A percentile compares a stretch with the other conserved stretches of the same genome.
Evolutionary conservation across 768 basidiomycete genomes (phyloP).

Genomic region (Xerocomellus dryophilus): DNA sequence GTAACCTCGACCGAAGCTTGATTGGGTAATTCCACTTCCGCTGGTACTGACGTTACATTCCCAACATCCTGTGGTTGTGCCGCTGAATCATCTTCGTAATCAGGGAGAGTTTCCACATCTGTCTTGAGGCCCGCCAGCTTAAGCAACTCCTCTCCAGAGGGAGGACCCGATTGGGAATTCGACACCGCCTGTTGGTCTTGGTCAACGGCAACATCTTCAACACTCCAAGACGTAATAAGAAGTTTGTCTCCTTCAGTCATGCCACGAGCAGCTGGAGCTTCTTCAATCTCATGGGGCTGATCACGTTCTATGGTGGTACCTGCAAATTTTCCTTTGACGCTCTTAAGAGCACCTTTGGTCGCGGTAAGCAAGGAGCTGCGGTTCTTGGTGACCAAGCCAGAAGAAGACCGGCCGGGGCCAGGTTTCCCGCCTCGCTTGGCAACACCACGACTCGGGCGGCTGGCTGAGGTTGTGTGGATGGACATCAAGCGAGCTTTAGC

Average conservation of each 20-base stretch:
- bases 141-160: conserved; percentile 46
- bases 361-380: conserved; percentile 54
- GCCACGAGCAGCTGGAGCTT: not conserved
- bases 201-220: conserved; percentile 14
- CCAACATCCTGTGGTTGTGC: conserved; percentile 8
- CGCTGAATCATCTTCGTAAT: conserved; percentile 52
- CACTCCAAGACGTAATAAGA: conserved; percentile 16
- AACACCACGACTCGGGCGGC: conserved; percentile 6
- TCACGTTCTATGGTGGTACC: conserved; percentile 13
- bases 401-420: conserved; percentile 52
- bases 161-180: conserved; percentile 18
- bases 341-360: conserved; percentile 50
- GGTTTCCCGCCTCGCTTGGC: conserved; percentile 33
- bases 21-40: not conserved
- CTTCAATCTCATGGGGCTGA: conserved; percentile 21
- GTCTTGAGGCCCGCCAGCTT: conserved; percentile 47
- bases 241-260: conserved; percentile 7
- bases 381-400: conserved; percentile 38
- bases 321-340: conserved; percentile 45
- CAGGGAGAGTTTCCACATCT: conserved; percentile 44
- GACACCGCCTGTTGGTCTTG: conserved; percentile 6
- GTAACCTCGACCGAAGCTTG: conserved; percentile 1
- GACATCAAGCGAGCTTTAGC: conserved; percentile 48
- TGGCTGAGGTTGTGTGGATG: conserved; percentile 9
- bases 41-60: not conserved